Evolutionary conservation across 371 early-diverging fungal species (phyloP).

Genomic region (Smittium culicis): DNA sequence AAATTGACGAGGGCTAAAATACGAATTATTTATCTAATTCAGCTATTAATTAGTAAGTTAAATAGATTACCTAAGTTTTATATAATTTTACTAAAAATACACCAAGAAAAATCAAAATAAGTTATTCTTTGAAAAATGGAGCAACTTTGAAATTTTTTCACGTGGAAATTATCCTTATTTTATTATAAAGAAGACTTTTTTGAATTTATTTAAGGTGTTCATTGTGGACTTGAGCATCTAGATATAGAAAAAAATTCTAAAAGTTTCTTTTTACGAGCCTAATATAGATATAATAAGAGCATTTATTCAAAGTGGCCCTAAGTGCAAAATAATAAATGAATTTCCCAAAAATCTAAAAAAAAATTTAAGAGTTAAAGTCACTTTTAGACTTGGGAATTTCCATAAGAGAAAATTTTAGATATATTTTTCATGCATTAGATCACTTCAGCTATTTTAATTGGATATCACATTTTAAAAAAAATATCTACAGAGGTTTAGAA

Average conservation of each 20-base stretch:
- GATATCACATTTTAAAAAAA: background rate
- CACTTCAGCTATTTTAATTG: background rate
- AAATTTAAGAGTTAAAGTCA: background rate
- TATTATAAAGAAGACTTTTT: background rate
- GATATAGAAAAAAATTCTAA: background rate
- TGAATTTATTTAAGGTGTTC: background rate
- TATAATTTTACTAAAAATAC: background rate
- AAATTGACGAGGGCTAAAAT: background rate
- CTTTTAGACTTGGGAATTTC: background rate
- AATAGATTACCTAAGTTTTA: background rate
- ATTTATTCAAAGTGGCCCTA: background rate
- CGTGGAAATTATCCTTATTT: background rate
- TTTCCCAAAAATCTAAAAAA: background rate
- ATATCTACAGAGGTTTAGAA: background rate
- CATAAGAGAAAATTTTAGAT: background rate
- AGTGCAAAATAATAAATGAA: background rate
- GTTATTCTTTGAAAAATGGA: background rate
- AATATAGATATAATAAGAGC: background rate
- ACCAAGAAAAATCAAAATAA: background rate
- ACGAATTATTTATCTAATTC: background rate
- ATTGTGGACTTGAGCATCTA: background rate
- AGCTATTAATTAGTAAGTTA: background rate
- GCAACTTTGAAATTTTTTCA: background rate
- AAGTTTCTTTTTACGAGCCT: background rate
- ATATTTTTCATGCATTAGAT: background rate